These are phyloP conservation scores for Stemphylium lycopersici DNA, from an alignment of 2,329 filamentous ascomycete species.

Conservation along the genomic window DNA sequence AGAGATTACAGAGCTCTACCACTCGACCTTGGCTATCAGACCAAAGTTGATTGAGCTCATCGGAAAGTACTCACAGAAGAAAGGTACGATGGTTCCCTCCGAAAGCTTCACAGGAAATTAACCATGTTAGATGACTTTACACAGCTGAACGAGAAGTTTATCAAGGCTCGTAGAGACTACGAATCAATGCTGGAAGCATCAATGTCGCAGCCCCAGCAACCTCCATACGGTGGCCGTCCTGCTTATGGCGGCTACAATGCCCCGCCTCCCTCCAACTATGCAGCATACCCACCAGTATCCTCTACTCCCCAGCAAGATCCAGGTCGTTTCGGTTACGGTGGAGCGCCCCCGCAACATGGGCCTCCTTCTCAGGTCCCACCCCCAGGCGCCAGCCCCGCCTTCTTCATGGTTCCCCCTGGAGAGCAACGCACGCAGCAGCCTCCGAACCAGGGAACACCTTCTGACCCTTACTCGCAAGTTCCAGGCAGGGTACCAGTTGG, in stretches of 20 bases:
- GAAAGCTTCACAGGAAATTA: conserved; percentile 1
- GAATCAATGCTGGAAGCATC: conserved; percentile 94
- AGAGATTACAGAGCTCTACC: conserved; percentile 89
- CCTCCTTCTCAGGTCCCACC: conserved; percentile 50
- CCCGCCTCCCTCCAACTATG: conserved; percentile 37
- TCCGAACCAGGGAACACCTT: conserved; percentile 35
- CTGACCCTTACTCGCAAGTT: conserved; percentile 50
- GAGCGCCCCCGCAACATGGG: conserved; percentile 43
- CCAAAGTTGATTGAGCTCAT: conserved; percentile 98
- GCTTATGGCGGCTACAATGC: conserved; percentile 43
- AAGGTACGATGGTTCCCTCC: conserved; percentile 64
- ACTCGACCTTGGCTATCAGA: conserved; percentile 90
- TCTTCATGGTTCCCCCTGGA: conserved; percentile 47
- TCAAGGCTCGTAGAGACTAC: conserved; percentile 96
- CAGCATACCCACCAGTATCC: conserved; percentile 42
- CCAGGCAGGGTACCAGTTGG: conserved; percentile 42
- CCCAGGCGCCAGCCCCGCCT: conserved; percentile 42
- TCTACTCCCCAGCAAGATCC: conserved; percentile 45
- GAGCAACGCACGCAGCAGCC: conserved; percentile 39
- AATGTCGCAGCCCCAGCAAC: conserved; percentile 90
- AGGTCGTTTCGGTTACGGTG: conserved; percentile 35
- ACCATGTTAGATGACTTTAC: conserved; percentile 84
- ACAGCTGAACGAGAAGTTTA: conserved; percentile 98
- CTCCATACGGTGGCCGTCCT: conserved; percentile 73
- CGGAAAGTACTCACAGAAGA: conserved; percentile 99